phyloP scores from a whole-genome alignment of 306 rosid genomes.

The Glycine soja region DNA sequence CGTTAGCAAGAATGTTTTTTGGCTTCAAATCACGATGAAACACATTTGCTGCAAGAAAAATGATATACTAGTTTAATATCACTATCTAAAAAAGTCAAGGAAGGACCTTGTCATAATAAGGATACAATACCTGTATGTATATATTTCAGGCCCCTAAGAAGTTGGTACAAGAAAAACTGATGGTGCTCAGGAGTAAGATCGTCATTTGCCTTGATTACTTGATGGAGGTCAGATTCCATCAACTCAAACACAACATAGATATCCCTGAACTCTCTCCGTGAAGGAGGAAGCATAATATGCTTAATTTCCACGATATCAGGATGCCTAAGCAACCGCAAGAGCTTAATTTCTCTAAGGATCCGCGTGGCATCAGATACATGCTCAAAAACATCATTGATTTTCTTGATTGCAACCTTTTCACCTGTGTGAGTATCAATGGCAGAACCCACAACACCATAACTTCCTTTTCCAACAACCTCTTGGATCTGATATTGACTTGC shows the following conservation, averaged over 20 bases:
- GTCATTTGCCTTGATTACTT: conserved; percentile 58
- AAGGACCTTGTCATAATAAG: conserved; percentile 21
- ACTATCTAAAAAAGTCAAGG: conserved; percentile 16
- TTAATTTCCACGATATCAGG: conserved; percentile 59
- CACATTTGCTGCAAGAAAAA: conserved; percentile 79
- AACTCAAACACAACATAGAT: conserved; percentile 61
- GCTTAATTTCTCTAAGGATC: conserved; percentile 57
- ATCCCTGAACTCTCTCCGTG: conserved; percentile 55
- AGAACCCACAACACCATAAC: conserved; percentile 59
- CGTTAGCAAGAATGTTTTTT: conserved; percentile 95
- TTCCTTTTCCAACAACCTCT: conserved; percentile 61
- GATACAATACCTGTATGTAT: conserved; percentile 88
- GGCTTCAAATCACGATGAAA: conserved; percentile 99
- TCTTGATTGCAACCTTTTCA: conserved; percentile 58
- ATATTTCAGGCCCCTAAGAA: conserved; percentile 89
- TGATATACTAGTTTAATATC: neutral
- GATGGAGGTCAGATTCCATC: conserved; percentile 65
- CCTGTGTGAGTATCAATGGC: conserved; percentile 49
- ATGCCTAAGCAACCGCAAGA: conserved; percentile 54
- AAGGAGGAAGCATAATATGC: conserved; percentile 64
- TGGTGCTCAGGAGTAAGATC: conserved; percentile 60
- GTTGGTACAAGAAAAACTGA: conserved; percentile 90
- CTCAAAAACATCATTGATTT: conserved; percentile 57
- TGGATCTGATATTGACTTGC: conserved; percentile 54
- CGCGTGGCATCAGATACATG: conserved; percentile 62